These are phyloP conservation scores for Prunus padus DNA, from an alignment of 306 rosid genomes.

Conservation along the genomic window DNA sequence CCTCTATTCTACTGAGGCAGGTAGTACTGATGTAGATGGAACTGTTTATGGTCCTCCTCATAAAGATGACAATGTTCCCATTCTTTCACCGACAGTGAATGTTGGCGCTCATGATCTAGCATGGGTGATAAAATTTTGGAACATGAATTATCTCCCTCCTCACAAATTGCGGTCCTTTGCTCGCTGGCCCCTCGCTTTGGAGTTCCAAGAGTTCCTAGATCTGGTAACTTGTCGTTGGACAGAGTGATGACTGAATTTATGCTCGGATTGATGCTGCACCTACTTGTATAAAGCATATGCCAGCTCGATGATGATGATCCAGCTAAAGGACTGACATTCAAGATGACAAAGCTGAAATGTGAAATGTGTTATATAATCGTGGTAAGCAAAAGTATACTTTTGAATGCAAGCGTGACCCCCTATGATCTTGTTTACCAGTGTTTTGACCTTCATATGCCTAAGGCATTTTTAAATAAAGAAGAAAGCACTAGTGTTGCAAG, in stretches of 20 bases:
- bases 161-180: conserved; percentile 90
- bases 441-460: conserved; percentile 84
- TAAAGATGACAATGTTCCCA: conserved; percentile 41
- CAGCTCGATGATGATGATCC: conserved; percentile 96
- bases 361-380: conserved; percentile 81
- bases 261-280: conserved; percentile 89
- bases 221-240: conserved; percentile 93
- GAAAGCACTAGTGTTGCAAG: conserved; percentile 65
- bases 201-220: conserved; percentile 69
- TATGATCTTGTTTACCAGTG: conserved; percentile 96
- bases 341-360: conserved; percentile 70
- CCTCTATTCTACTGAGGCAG: conserved; percentile 34
- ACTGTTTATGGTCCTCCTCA: conserved; percentile 52
- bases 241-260: conserved; percentile 98
- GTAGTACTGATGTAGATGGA: conserved; percentile 47
- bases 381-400: conserved; percentile 92
- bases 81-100: conserved; percentile 68
- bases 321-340: conserved; percentile 89
- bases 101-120: conserved; percentile 99
- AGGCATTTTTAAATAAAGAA: conserved; percentile 64
- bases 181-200: conserved; percentile 99
- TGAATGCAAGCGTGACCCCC: conserved; percentile 82
- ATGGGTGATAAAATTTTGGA: conserved; percentile 81
- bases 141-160: conserved; percentile 81
- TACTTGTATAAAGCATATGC: conserved; percentile 76